A percentile compares a stretch with the other conserved stretches of the same genome.
These are phyloP conservation scores for Aristolochia contorta DNA, from an alignment of 164 flowering plant genomes.

Conservation along the genomic window DNA sequence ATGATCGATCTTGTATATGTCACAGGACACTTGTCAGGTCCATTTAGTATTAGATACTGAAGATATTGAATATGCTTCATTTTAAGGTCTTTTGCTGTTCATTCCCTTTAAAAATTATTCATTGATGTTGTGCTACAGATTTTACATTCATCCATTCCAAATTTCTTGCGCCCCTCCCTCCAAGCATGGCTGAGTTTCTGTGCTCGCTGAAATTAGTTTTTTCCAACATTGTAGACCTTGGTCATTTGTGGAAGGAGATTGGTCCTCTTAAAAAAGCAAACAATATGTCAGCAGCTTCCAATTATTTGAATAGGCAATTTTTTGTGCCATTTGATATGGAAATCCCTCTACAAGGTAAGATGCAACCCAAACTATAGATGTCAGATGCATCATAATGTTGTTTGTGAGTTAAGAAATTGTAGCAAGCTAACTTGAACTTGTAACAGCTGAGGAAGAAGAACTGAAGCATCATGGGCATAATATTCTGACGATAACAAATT, in stretches of 20 bases:
- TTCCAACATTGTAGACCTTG: slow-evolving; percentile 50
- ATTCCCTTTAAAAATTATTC: too few relatives aligned
- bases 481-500: slow-evolving; percentile 37
- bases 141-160: slow-evolving; percentile 69
- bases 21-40: too few relatives aligned
- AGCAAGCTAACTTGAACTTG: too few relatives aligned
- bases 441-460: slow-evolving; percentile 28
- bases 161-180: slow-evolving; percentile 66
- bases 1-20: too few relatives aligned
- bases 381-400: too few relatives aligned
- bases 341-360: slow-evolving; percentile 39
- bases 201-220: slow-evolving; percentile 44
- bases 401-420: too few relatives aligned
- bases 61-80: too few relatives aligned
- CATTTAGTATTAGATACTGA: too few relatives aligned
- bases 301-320: slow-evolving; percentile 46
- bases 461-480: slow-evolving; percentile 46
- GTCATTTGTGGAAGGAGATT: slow-evolving; percentile 55
- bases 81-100: too few relatives aligned
- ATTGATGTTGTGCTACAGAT: slow-evolving; percentile 36
- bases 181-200: slow-evolving; percentile 46
- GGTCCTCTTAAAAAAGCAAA: slow-evolving; percentile 33
- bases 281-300: slow-evolving; percentile 43
- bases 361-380: too few relatives aligned
- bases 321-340: slow-evolving; percentile 53